Evolutionary conservation across 2,329 filamentous ascomycete genomes (phyloP), one percentile per base, ranked within the genome.

Genomic region (Cadophora gregata): DNA sequence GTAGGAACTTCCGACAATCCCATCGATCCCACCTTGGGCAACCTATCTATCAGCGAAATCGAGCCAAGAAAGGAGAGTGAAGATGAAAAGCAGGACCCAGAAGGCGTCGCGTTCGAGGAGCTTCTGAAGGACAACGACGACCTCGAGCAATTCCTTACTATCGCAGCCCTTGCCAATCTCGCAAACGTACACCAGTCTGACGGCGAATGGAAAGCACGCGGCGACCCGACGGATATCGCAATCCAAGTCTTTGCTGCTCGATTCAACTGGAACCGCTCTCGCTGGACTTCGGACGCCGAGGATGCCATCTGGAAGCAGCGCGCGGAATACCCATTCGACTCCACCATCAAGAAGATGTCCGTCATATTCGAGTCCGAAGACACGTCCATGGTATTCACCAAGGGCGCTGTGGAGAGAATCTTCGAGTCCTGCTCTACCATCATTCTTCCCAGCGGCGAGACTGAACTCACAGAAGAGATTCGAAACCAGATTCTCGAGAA

Each of bases 331-430:
- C 90, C 89, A 0, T 93, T 93, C 69, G 90, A 93, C 74, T 92
- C 89, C 0, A 86, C 86, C 65, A 85, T 92, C 69, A 93, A 93
- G 80, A 90, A 89, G 73, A 93, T 92, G 90, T 90, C 89, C 0
- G 89, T 91, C 42, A 87, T 92, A 62, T 90, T 90, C 75, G 74
- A 82, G 50, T 77, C 83, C 27, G 72, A 71, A 16, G 74, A 78
- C 6, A 76, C 78, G 31, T 77, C 80, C 65, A 81, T 81, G 69
- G 79, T 87, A 53, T 88, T 88, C 71, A 88, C 86, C 65, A 90
- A 90, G 75, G 88, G 88, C 59, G 90, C 90, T 1, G 90, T 92
- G 4, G 90, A 93, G 75, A 83, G 89, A 50, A 84, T 93, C 31
- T 80, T 93, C 19, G 84, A 85, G 3, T 85, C 86, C 1, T 93